Evolutionary conservation across 768 basidiomycete genomes (phyloP).

Genomic region (Coprinopsis cinerea): DNA sequence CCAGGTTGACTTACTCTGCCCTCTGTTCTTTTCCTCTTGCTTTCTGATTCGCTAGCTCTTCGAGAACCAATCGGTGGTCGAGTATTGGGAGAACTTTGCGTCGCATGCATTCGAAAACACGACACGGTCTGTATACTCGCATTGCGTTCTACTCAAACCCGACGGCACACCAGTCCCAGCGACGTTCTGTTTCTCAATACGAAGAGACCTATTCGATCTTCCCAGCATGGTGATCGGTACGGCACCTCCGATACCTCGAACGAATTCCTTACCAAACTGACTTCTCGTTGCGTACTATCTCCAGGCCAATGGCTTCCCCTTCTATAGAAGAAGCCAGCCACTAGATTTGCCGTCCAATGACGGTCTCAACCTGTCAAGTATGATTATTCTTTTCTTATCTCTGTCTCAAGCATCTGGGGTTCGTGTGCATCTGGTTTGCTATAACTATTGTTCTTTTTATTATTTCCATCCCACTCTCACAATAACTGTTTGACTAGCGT

Average conservation of each 20-base stretch:
- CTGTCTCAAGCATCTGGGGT: slow-evolving; percentile 9
- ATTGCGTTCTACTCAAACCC: slow-evolving; percentile 85
- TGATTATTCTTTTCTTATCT: slow-evolving; percentile 8
- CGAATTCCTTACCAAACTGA: background rate
- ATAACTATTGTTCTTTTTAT: slow-evolving; percentile 4
- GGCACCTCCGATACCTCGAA: slow-evolving; percentile 18
- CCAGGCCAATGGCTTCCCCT: slow-evolving; percentile 86
- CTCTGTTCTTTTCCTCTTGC: slow-evolving; percentile 1
- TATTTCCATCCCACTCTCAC: background rate
- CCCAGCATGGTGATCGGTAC: slow-evolving; percentile 84
- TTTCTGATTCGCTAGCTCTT: slow-evolving; percentile 76
- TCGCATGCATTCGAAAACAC: slow-evolving; percentile 97
- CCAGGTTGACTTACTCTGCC: slow-evolving; percentile 1
- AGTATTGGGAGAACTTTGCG: slow-evolving; percentile 96
- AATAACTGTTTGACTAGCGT: background rate
- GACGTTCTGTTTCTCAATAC: slow-evolving; percentile 94
- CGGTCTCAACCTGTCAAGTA: slow-evolving; percentile 16
- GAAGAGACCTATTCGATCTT: slow-evolving; percentile 86
- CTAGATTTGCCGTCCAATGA: slow-evolving; percentile 5
- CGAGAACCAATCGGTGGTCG: slow-evolving; percentile 91
- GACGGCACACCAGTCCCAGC: slow-evolving; percentile 80
- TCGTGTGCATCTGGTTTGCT: slow-evolving; percentile 7
- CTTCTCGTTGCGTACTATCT: background rate
- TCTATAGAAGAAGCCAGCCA: slow-evolving; percentile 39
- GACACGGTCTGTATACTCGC: slow-evolving; percentile 90